Base-by-base conservation (phyloP, 2,329 filamentous ascomycete species). In the Fusarium globosum region DNA sequence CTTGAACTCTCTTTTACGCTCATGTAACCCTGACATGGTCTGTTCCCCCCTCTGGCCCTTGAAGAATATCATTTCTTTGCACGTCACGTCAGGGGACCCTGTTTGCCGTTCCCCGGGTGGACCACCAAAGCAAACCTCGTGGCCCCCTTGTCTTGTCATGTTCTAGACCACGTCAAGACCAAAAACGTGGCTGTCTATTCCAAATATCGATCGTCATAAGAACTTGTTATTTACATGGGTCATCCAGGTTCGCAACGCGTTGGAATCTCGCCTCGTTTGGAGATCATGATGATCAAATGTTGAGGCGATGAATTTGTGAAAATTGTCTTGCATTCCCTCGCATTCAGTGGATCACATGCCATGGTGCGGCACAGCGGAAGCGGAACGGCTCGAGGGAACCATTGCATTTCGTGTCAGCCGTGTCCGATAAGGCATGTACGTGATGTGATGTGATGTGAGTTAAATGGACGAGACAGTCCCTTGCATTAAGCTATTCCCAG, bases 381-480 rank as follows among this genome's bases (percentile, higher is more conserved):
- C 65, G 65, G 65, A 59, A 73, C 65, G 70, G 70, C 65, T 60
- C 70, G 69, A 72, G 33, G 55, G 36, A 64, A n/a, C 36, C 33
- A 55, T 53, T 42, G 28, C 48, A 43, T 21, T n/a, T 30, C 62
- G 46, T n/a, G 53, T 46, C 52, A 59, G 52, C 35, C 28, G 45
- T n/a, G 41, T 41, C 42, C 13, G 28, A 42, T 28, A 26, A 35
- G 21, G 36, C 28, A 41, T 18, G 51, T n/a, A 51, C 18, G 30
- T 11, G 20, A 28, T 33, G 21, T 33, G 28, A 52, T 51, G 23
- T 28, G 43, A 46, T 33, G 28, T 7, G 61, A 59, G 26, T 58
- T 9, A 38, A 64, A 65, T 65, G 33, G 42, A 51, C 35, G 30
- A 66, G 62, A 28, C 33, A 43, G 41, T 66, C 23, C 36, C 26